Conservation (phyloP, 495 filamentous ascomycete genomes). For the Hypoxylon fragiforme region DNA sequence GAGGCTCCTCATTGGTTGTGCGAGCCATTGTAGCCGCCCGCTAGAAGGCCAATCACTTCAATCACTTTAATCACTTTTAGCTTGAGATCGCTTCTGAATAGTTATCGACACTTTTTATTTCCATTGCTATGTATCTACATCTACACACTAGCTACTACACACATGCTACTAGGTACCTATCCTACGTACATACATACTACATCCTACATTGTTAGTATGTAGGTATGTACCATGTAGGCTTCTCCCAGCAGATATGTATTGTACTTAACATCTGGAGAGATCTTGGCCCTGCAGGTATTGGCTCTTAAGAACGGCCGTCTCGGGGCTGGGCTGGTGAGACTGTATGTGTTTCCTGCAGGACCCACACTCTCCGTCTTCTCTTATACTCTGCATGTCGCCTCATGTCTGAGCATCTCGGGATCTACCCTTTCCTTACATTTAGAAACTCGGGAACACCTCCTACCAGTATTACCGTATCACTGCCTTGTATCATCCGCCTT, state of each 20-base stretch:
- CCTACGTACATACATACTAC: no score
- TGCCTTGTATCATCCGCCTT: conserved; percentile 50
- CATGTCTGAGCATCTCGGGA: conserved; percentile 28
- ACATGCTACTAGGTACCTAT: no score
- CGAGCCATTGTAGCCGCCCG: conserved; percentile 45
- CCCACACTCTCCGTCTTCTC: conserved; percentile 44
- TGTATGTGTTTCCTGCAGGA: conserved; percentile 34
- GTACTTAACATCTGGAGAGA: conserved; percentile 16
- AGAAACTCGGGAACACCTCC: conserved; percentile 47
- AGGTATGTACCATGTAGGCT: no score
- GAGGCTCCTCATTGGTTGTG: conserved; percentile 41
- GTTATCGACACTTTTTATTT: no score
- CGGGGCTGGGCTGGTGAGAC: conserved; percentile 33
- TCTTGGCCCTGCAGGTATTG: conserved; percentile 32
- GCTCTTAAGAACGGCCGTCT: conserved; percentile 33
- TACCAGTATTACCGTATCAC: conserved; percentile 38
- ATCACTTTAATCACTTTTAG: no score
- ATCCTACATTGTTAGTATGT: no score
- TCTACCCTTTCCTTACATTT: conserved; percentile 41
- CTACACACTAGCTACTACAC: conserved; percentile 11
- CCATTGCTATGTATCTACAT: conserved; percentile 20
- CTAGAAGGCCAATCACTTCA: conserved; percentile 47
- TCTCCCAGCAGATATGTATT: no score
- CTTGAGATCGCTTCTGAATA: no score
- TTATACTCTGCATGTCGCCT: conserved; percentile 43